phyloP scores from a whole-genome alignment of 2,329 filamentous ascomycete species.

The Ploettnerulaceae sp. region DNA sequence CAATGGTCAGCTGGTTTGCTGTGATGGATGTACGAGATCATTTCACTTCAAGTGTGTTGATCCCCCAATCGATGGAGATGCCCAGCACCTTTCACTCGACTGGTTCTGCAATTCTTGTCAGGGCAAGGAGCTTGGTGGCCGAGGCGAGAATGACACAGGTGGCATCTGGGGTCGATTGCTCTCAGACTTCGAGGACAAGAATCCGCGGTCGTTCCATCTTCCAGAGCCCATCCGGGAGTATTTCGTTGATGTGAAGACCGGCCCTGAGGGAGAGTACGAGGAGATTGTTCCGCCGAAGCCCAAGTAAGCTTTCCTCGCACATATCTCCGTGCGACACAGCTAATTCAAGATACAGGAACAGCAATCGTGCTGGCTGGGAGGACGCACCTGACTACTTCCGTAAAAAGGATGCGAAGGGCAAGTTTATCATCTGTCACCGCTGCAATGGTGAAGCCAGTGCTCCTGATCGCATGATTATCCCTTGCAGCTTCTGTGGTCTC shows the following conservation, averaged over 20 bases:
- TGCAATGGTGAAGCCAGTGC: constrained; percentile 64
- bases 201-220: constrained; percentile 67
- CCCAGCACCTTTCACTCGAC: constrained; percentile 59
- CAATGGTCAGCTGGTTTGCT: constrained; percentile 82
- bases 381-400: constrained; percentile 63
- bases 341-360: constrained; percentile 8
- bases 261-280: constrained; percentile 74
- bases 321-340: not conserved
- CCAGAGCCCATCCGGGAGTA: constrained; percentile 66
- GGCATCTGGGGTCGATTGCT: constrained; percentile 61
- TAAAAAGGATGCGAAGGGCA: constrained; percentile 66
- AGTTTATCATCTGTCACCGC: constrained; percentile 69
- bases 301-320: constrained; percentile 48
- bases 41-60: constrained; percentile 90
- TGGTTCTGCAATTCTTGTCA: constrained; percentile 81
- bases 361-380: constrained; percentile 45
- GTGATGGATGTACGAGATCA: constrained; percentile 83
- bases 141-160: constrained; percentile 23
- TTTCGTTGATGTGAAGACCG: constrained; percentile 76
- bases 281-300: constrained; percentile 52
- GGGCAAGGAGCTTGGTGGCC: constrained; percentile 42
- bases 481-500: constrained; percentile 76
- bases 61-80: constrained; percentile 57
- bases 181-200: constrained; percentile 59
- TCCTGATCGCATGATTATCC: constrained; percentile 66